These are phyloP conservation scores for Xylariales sp. DNA, from an alignment of 2,329 filamentous ascomycete genomes.

Conservation along the genomic window DNA sequence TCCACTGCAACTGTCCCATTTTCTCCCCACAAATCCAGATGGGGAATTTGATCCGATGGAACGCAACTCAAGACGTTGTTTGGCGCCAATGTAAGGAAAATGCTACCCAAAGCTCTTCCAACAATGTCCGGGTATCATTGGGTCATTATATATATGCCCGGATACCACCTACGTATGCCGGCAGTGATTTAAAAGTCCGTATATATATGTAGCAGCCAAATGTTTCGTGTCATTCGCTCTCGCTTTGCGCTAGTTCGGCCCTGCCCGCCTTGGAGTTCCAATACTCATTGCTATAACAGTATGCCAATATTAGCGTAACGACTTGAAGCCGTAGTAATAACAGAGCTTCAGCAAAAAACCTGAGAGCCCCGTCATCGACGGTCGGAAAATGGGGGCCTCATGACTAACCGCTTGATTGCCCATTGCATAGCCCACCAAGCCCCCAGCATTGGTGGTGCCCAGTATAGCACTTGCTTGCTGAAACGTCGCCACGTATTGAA, in stretches of 20 bases:
- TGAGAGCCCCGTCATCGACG: not conserved
- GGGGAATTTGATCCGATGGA: too few relatives aligned
- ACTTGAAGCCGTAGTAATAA: slow-evolving; percentile 9
- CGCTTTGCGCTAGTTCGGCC: slow-evolving; percentile 19
- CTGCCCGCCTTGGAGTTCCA: slow-evolving; percentile 27
- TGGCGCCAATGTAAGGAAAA: too few relatives aligned
- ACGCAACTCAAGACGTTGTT: too few relatives aligned
- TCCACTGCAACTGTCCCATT: too few relatives aligned
- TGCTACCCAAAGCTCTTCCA: too few relatives aligned
- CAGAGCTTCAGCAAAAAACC: not conserved
- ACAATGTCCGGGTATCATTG: too few relatives aligned
- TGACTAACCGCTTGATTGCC: slow-evolving; percentile 84
- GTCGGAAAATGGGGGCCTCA: not conserved
- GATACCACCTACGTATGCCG: too few relatives aligned
- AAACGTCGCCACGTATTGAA: slow-evolving; percentile 95
- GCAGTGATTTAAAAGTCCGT: too few relatives aligned
- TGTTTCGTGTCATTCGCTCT: too few relatives aligned
- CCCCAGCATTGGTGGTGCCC: slow-evolving; percentile 70
- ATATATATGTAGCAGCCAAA: too few relatives aligned
- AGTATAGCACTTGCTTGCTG: slow-evolving; percentile 83
- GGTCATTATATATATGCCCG: too few relatives aligned
- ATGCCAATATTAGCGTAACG: not conserved
- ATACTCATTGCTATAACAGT: slow-evolving; percentile 22
- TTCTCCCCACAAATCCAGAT: too few relatives aligned
- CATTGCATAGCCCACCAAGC: slow-evolving; percentile 85